Base-by-base conservation (phyloP, 257 asterid species). In the Solanum etuberosum region DNA sequence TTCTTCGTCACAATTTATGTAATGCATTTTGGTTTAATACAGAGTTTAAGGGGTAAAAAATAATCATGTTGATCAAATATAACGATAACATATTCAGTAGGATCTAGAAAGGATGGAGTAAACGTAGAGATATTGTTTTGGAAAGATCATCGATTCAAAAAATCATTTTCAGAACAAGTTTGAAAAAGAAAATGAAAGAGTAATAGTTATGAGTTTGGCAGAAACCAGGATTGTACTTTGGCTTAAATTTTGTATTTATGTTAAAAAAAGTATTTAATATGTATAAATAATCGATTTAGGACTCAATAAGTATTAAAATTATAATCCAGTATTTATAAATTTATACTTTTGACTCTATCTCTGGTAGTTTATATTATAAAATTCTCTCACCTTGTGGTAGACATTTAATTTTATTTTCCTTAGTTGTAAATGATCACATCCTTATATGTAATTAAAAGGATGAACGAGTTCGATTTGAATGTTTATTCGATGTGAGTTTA, bases 41-140 rank as follows among this genome's bases (percentile, higher is more conserved):
- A 2, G 1, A 67, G 5, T 27, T 6, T 65, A 25, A 65, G 16
- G 32, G 16, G 21, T 14, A 15, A 29, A 67, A 15, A 14, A 6
- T 0, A 27, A 32, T 15, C 1, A 7, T 4, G 13, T 70, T 70
- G 77, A 7, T 70, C 7, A 4, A 70, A 15, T 31, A 70, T 7
- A 15, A 16, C 6, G 3, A 70, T 67, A 29, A 67, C 9, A 16
- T 27, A 67, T 70, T 1, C 3, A 29, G 23, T 29, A 0, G 38
- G 11, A 2, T 68, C 0, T 68, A 3, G 2, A 7, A 1, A 0
- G 4, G 1, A 2, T 15, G 38, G 3, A 7, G 0, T 27, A 5
- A 12, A 27, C 9, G 10, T 8, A 27, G 6, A 29, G 23, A 3
- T 1, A 6, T 13, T 29, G 10, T 13, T 13, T 29, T 29, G 0